Evolutionary conservation across 208 protist species (phyloP).

Genomic region (Acanthamoeba healyi): DNA sequence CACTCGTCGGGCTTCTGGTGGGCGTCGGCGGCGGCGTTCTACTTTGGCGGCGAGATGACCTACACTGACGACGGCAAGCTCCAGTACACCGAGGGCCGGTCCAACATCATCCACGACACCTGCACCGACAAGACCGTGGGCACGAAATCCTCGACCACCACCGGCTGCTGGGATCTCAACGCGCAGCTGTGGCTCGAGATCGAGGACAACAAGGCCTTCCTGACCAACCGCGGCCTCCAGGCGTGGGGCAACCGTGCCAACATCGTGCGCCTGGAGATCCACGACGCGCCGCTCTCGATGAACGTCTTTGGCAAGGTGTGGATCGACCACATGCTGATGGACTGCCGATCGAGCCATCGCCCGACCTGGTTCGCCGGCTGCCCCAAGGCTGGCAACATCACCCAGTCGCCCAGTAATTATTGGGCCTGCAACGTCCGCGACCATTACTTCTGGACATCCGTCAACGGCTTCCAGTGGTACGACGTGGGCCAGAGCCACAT

Average conservation of each 20-base stretch:
- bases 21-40: background rate
- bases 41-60: conserved; percentile 31
- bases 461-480: conserved; percentile 37
- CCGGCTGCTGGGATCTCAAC: background rate
- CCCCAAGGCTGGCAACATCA: too few relatives aligned
- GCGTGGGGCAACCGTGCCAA: conserved; percentile 25
- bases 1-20: conserved; percentile 69
- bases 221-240: background rate
- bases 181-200: background rate
- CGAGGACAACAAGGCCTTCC: conserved; percentile 43
- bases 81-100: conserved; percentile 24
- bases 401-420: too few relatives aligned
- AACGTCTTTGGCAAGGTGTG: conserved; percentile 31
- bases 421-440: background rate
- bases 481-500: conserved; percentile 27
- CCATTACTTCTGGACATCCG: background rate
- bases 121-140: conserved; percentile 18
- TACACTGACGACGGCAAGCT: conserved; percentile 8
- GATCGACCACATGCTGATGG: conserved; percentile 4
- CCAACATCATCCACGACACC: conserved; percentile 26
- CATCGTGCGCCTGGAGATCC: background rate
- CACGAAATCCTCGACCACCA: background rate
- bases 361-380: background rate
- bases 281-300: conserved; percentile 13
- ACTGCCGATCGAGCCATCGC: background rate